Percentiles rank a stretch among this genome's conserved stretches.
Evolutionary conservation across 768 basidiomycete genomes (phyloP).

Genomic region (Rhodocollybia butyracea): DNA sequence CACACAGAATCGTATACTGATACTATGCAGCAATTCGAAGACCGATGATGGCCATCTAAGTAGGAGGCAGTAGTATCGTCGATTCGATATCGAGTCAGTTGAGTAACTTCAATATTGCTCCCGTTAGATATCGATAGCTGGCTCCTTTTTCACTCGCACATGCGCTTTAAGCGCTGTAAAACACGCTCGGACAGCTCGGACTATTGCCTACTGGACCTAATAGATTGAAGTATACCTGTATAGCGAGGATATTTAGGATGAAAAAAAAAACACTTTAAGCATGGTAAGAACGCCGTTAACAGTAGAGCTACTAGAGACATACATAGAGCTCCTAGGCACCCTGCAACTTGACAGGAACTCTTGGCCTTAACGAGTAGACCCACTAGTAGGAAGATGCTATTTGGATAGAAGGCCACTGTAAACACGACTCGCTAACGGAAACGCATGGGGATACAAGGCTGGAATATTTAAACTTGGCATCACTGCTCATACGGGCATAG

Average conservation of each 20-base stretch:
- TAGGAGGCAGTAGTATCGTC: neutral
- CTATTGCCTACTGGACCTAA: neutral
- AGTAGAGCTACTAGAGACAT: neutral
- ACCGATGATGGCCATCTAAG: neutral
- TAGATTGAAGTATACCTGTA: neutral
- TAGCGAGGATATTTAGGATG: neutral
- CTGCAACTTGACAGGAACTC: conserved; percentile 1
- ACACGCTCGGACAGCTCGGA: neutral
- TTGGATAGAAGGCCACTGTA: too few species aligned
- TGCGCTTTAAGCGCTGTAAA: neutral
- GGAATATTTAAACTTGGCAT: neutral
- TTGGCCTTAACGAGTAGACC: neutral
- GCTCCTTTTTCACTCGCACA: neutral
- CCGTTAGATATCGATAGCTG: neutral
- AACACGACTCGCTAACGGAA: neutral
- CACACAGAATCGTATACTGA: neutral
- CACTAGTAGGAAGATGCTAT: neutral
- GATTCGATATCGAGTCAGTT: neutral
- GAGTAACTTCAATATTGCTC: neutral
- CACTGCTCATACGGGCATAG: neutral
- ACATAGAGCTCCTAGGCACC: neutral
- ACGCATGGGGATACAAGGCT: neutral
- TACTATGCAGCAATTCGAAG: neutral
- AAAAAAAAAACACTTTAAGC: neutral
- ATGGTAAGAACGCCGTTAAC: neutral